Conservation (phyloP, 495 filamentous ascomycete species). For the Neurospora intermedia region DNA sequence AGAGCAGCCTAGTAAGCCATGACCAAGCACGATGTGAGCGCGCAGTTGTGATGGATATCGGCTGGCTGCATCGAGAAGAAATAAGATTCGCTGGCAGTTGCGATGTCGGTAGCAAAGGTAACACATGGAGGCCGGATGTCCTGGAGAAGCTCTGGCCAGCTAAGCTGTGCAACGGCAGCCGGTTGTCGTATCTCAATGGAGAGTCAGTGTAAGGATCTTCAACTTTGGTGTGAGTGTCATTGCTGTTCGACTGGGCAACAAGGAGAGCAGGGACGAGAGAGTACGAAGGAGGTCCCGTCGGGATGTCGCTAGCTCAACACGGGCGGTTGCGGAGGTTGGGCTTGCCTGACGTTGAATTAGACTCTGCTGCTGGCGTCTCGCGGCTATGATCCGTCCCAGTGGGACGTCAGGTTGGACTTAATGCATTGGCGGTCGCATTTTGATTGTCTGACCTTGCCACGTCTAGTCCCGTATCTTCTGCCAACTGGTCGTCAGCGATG, state of each 20-base stretch:
- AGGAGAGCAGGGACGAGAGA: neutral
- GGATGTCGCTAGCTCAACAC: neutral
- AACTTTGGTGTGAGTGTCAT: neutral
- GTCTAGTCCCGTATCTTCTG: neutral
- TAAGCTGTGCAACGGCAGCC: neutral
- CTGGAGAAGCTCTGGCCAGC: neutral
- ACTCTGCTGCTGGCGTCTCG: neutral
- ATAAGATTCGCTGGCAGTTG: neutral
- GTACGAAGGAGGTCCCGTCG: neutral
- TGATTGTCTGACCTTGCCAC: neutral
- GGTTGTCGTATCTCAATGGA: neutral
- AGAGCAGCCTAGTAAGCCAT: neutral
- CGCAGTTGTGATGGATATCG: neutral
- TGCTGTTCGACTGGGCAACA: neutral
- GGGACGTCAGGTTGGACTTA: neutral
- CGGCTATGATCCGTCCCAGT: neutral
- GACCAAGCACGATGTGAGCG: neutral
- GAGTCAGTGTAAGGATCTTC: neutral
- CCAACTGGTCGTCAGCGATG: neutral
- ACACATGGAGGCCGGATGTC: neutral
- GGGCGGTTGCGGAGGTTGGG: neutral
- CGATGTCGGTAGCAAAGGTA: neutral
- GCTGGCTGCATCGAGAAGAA: neutral
- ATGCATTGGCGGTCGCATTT: neutral
- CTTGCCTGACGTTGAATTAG: neutral